These are phyloP conservation scores for Colletotrichum tabaci DNA, from an alignment of 2,329 filamentous ascomycete species.

Conservation along the genomic window DNA sequence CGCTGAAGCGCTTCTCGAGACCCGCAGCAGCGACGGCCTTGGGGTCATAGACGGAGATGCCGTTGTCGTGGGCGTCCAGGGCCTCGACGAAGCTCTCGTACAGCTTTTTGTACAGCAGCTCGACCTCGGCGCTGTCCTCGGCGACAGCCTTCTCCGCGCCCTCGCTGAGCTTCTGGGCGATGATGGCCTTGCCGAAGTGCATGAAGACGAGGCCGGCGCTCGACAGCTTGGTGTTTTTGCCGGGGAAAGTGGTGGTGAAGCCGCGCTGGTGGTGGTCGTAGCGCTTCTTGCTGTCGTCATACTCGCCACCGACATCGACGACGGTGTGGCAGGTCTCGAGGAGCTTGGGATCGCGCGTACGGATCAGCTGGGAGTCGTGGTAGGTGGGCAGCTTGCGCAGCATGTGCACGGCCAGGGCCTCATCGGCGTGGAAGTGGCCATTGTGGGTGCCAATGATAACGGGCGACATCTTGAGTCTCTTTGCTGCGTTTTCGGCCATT, in stretches of 20 bases:
- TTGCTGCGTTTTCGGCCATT: slow-evolving; percentile 81
- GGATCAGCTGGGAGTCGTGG: slow-evolving; percentile 79
- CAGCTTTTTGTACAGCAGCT: slow-evolving; percentile 86
- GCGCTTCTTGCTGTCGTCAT: slow-evolving; percentile 81
- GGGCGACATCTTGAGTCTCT: slow-evolving; percentile 82
- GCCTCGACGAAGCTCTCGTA: slow-evolving; percentile 96
- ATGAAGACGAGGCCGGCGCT: slow-evolving; percentile 95
- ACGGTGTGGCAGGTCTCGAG: slow-evolving; percentile 92
- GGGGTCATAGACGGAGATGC: slow-evolving; percentile 86
- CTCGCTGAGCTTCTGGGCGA: slow-evolving; percentile 70
- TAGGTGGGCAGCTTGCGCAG: slow-evolving; percentile 91
- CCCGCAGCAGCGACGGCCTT: slow-evolving; percentile 77
- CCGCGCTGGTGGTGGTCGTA: slow-evolving; percentile 98
- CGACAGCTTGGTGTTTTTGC: slow-evolving; percentile 88
- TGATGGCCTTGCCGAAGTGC: slow-evolving; percentile 91
- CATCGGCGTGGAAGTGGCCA: slow-evolving; percentile 98
- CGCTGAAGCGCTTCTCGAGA: slow-evolving; percentile 85
- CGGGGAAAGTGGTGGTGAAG: slow-evolving; percentile 89
- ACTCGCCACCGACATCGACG: slow-evolving; percentile 97
- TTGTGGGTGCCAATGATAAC: slow-evolving; percentile 91
- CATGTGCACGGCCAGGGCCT: slow-evolving; percentile 96
- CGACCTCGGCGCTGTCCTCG: slow-evolving; percentile 76
- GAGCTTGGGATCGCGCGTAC: slow-evolving; percentile 86
- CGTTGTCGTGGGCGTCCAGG: slow-evolving; percentile 98
- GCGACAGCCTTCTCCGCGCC: slow-evolving; percentile 63